Evolutionary conservation across 176 grass and related monocot species (phyloP).

Genomic region (Ananas comosus): DNA sequence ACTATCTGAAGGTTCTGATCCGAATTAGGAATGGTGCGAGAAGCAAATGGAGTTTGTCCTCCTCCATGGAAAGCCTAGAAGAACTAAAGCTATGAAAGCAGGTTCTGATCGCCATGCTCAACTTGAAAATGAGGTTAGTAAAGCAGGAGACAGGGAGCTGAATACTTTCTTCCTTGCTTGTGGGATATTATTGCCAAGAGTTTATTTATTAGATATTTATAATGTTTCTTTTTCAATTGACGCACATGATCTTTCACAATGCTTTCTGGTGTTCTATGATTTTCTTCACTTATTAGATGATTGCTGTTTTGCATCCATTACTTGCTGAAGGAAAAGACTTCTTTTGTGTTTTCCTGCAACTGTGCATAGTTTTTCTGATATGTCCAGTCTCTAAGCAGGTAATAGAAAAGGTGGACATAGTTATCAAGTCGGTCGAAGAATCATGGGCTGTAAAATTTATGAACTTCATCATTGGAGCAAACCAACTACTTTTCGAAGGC

Average conservation of each 20-base stretch:
- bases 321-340: no score
- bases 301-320: no score
- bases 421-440: constrained; percentile 52
- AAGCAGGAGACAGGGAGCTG: neutral
- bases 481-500: constrained; percentile 72
- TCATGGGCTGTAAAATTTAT: constrained; percentile 62
- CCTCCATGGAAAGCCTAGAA: constrained; percentile 42
- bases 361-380: neutral
- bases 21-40: constrained; percentile 77
- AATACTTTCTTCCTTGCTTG: neutral
- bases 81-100: constrained; percentile 70
- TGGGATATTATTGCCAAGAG: neutral
- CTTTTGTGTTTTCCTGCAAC: no score
- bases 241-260: no score
- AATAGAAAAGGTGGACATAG: constrained; percentile 48
- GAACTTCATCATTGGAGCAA: constrained; percentile 68
- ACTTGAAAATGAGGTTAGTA: constrained; percentile 67
- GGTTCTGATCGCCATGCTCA: constrained; percentile 73
- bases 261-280: no score
- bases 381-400: constrained; percentile 38
- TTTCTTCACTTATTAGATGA: no score
- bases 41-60: constrained; percentile 88
- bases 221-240: no score
- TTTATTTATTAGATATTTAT: neutral
- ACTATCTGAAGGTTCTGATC: neutral